Evolutionary conservation across 352 stramenopile species (phyloP).

Genomic region (Phytophthora uliginosa): DNA sequence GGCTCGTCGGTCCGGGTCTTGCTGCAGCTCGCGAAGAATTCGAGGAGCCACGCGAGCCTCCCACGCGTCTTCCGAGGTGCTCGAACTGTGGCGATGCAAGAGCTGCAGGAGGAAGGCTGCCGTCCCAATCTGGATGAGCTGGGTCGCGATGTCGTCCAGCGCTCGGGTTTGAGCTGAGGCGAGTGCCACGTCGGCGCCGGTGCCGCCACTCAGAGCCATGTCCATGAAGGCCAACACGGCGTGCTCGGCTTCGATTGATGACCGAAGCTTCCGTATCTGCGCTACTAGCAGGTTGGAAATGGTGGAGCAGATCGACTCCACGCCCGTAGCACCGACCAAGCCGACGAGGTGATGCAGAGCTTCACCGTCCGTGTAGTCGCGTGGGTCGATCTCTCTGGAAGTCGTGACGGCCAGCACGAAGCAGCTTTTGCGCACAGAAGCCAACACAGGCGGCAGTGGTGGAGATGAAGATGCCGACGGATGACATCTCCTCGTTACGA

Average conservation of each 20-base stretch:
- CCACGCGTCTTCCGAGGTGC: conserved; percentile 17
- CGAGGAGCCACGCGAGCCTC: conserved; percentile 20
- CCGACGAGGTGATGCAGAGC: conserved; percentile 18
- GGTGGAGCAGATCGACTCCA: conserved; percentile 27
- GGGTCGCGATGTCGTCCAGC: conserved; percentile 34
- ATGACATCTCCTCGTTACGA: conserved; percentile 30
- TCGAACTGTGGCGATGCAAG: conserved; percentile 28
- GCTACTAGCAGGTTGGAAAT: conserved; percentile 33
- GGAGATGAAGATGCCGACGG: neutral
- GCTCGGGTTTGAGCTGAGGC: conserved; percentile 22
- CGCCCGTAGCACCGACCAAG: conserved; percentile 23
- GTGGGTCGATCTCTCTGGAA: conserved; percentile 22
- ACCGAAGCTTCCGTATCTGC: conserved; percentile 32
- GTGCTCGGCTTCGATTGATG: conserved; percentile 39
- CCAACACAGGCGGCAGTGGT: conserved; percentile 11
- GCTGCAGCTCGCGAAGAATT: conserved; percentile 9
- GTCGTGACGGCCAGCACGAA: conserved; percentile 18
- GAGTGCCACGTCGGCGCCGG: conserved; percentile 12
- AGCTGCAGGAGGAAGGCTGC: conserved; percentile 46
- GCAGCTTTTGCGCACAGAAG: conserved; percentile 29
- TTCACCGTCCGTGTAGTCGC: conserved; percentile 26
- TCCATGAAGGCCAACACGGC: conserved; percentile 34
- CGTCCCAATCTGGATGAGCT: conserved; percentile 44
- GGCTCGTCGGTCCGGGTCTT: conserved; percentile 27
- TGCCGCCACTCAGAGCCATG: conserved; percentile 17